Evolutionary conservation across 2,329 filamentous ascomycete species (phyloP).

Genomic region (Blastomyces gilchristii): DNA sequence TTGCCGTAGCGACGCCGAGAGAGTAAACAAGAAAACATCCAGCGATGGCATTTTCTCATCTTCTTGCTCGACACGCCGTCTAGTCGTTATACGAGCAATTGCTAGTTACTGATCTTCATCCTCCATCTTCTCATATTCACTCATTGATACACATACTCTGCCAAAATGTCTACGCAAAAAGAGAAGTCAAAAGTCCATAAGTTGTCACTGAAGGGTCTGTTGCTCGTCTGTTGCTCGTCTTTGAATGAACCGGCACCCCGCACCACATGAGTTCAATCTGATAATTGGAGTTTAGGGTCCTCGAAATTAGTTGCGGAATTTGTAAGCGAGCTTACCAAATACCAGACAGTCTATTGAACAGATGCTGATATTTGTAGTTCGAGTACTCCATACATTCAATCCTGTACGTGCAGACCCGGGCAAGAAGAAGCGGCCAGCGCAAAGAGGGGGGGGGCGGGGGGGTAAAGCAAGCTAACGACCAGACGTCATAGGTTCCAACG

Average conservation of each 20-base stretch:
- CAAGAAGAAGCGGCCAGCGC: background rate
- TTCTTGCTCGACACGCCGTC: background rate
- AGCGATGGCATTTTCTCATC: background rate
- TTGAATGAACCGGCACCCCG: background rate
- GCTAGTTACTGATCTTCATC: background rate
- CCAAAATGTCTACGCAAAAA: constrained; percentile 39
- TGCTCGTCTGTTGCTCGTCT: background rate
- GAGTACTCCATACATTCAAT: constrained; percentile 98
- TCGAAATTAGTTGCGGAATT: constrained; percentile 91
- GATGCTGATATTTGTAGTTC: constrained; percentile 42
- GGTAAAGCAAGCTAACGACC: background rate
- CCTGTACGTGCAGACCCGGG: constrained; percentile 48
- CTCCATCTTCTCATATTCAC: background rate
- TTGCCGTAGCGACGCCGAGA: constrained; percentile 28
- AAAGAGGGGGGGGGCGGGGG: no score
- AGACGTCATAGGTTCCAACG: constrained; percentile 61
- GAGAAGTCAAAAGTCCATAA: constrained; percentile 88
- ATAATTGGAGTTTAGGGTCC: constrained; percentile 41
- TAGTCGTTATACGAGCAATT: background rate
- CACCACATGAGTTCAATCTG: background rate
- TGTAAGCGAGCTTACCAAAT: constrained; percentile 46
- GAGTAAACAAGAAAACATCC: background rate
- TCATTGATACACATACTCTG: background rate
- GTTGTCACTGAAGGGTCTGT: constrained; percentile 55
- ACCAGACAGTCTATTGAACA: background rate